Base-by-base conservation (phyloP, 169 alveolate genomes). In the Amoebophrya sp. region DNA sequence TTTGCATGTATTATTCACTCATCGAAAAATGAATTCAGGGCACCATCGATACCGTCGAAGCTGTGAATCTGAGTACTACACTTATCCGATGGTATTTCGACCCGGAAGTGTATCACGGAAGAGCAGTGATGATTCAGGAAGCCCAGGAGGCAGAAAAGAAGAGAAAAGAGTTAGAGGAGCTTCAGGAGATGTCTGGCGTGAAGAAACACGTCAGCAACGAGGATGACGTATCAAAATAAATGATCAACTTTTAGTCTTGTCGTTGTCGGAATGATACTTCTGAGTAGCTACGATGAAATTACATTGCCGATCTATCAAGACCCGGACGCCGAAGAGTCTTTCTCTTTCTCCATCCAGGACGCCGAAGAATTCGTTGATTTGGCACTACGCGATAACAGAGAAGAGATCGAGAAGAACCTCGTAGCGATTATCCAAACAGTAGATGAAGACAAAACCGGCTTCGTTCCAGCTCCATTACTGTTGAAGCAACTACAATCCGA, bases 361-460 rank as follows among this genome's bases (percentile, higher is more conserved):
- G 83, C 18, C 3, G 83, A 65, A 26, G 83, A 65, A 36, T 65
- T 26, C 83, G n/a, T 65, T 36, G 83, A 65, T 36, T 36, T 65
- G 12, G 83, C 83, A 1, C 83, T 65, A 29, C 83, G 83, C 26
- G 83, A 65, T 36, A 65, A 65, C 33, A 29, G 83, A 1, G 83
- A 65, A 26, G 83, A 65, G 83, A 1, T 65, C 33, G 83, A 65
- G 83, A 65, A 65, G 26, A 65, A 65, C 26, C 83, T 65, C 2
- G 36, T 65, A 29, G 83, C 83, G 3, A 65, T 65, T 18, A 65
- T 65, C 38, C 83, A 65, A 36, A 65, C 83, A 36, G 39, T 65
- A 10, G 83, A 65, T 36, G 83, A 65, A 26, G 83, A 65, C 83
- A 65, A 65, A 65, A 65, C 83, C 83, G 83, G 83, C 26, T 65